Evolutionary conservation across 352 stramenopile species (phyloP), one percentile per base, ranked within the genome.

Genomic region (Pythium rishiriense): DNA sequence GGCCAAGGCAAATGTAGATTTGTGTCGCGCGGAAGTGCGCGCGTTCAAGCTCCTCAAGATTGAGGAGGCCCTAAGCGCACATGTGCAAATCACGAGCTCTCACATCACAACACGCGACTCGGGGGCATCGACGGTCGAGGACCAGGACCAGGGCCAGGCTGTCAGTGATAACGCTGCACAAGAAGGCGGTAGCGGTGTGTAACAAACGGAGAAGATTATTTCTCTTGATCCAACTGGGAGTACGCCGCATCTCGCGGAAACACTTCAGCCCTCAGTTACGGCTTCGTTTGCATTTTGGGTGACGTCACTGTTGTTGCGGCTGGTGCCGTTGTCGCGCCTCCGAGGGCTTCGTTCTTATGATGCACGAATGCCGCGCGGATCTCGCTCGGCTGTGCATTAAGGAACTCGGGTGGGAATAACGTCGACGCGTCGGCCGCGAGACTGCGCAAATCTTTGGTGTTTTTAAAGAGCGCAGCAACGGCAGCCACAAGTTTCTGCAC

Each of bases 361-460:
- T 69, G 72, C 17, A 87, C 52, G 60, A 94, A 96, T 8, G 64
- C 75, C 11, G 68, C 58, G 37, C 78, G 81, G 66, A 96, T 76
- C 21, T 86, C 72, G 21, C 51, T 50, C 41, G 88, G 64, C 28
- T 90, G 70, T 0, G 80, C 85, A 48, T 91, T 87, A 39, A 93
- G 68, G 64, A 96, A 93, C 53, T 97, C 88, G 39, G 59, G 47
- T 0, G 88, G 88, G 46, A 97, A 96, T 29, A 96, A 62, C 15
- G 72, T 68, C 14, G 74, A 64, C 21, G 84, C 87, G 65, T 97
- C 83, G 7, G 89, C 88, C 1, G 82, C 80, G 12, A 96, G 76
- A 57, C 90, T 94, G 33, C 88, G 90, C 26, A 97, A 67, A 52
- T 97, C 89, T 42, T 88, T 89, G 11, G 89, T 89, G 66, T 83